Conservation (phyloP, 495 filamentous ascomycete genomes). For the Penicillium antarcticum region DNA sequence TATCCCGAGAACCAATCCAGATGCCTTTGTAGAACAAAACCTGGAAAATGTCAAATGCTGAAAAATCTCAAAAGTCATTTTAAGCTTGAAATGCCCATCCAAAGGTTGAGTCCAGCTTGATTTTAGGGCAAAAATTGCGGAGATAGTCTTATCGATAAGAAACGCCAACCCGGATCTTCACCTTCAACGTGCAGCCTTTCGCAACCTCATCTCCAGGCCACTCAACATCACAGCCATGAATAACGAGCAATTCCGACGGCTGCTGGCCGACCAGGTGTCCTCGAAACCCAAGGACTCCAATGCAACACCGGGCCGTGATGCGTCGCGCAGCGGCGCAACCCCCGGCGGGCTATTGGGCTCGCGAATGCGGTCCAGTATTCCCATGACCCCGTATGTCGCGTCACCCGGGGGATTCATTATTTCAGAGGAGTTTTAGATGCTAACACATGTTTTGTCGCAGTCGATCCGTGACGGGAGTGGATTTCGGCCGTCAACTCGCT, state of each 20-base stretch:
- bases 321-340: constrained; percentile 18
- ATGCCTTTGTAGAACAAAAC: no score
- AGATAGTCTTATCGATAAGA: not conserved
- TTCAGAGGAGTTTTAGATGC: not conserved
- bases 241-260: constrained; percentile 89
- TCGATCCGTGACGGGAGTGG: constrained; percentile 62
- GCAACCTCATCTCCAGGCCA: not conserved
- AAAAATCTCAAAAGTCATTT: no score
- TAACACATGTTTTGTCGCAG: constrained; percentile 39
- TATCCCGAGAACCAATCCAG: no score
- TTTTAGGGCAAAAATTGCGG: not conserved
- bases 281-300: constrained; percentile 16
- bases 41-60: no score
- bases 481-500: constrained; percentile 83
- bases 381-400: constrained; percentile 74
- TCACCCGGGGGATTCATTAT: not conserved
- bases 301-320: constrained; percentile 15
- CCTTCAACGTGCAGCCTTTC: not conserved
- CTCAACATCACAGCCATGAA: constrained; percentile 62
- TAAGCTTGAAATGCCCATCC: no score
- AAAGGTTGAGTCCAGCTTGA: no score
- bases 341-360: constrained; percentile 40
- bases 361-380: constrained; percentile 69
- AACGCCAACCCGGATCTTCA: constrained; percentile 4
- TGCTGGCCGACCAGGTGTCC: constrained; percentile 57